Evolutionary conservation across 768 basidiomycete species (phyloP).

Genomic region (Coprinopsis marcescibilis): DNA sequence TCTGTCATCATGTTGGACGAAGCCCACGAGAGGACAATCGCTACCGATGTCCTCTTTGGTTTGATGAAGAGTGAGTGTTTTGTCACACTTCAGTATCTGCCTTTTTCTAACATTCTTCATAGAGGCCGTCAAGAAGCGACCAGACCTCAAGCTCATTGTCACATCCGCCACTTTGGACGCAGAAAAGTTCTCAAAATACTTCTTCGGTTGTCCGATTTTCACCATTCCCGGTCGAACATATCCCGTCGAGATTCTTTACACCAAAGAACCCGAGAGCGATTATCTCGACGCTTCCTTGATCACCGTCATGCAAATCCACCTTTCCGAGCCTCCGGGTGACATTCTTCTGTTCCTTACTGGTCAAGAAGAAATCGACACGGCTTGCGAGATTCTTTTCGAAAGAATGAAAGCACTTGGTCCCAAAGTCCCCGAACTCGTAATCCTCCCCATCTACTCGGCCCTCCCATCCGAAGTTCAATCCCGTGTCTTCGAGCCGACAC

Average conservation of each 20-base stretch:
- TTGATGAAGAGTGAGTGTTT: slow-evolving; percentile 72
- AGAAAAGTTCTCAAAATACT: slow-evolving; percentile 99
- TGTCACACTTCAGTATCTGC: background rate
- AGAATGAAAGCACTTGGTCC: slow-evolving; percentile 98
- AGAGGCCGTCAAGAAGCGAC: slow-evolving; percentile 93
- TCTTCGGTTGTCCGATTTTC: slow-evolving; percentile 98
- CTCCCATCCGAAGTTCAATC: slow-evolving; percentile 98
- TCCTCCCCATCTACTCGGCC: slow-evolving; percentile 96
- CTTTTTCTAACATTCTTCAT: slow-evolving; percentile 18
- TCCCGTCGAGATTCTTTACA: slow-evolving; percentile 97
- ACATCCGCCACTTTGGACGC: slow-evolving; percentile 99
- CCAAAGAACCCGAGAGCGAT: slow-evolving; percentile 96
- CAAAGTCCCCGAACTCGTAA: slow-evolving; percentile 96
- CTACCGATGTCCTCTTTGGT: slow-evolving; percentile 98
- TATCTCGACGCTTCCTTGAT: slow-evolving; percentile 98
- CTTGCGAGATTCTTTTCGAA: slow-evolving; percentile 95
- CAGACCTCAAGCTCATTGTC: slow-evolving; percentile 96
- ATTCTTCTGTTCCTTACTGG: slow-evolving; percentile 96
- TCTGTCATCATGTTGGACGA: slow-evolving; percentile 98
- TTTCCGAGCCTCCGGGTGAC: slow-evolving; percentile 96
- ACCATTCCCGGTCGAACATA: slow-evolving; percentile 99
- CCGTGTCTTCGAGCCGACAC: slow-evolving; percentile 95
- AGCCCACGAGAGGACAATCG: slow-evolving; percentile 96
- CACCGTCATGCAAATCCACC: slow-evolving; percentile 98
- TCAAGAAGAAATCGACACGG: slow-evolving; percentile 97